Percentiles rank a stretch among this genome's conserved stretches.
phyloP scores from a whole-genome alignment of 345 rosid species.

The Arabidopsis arenosa region DNA sequence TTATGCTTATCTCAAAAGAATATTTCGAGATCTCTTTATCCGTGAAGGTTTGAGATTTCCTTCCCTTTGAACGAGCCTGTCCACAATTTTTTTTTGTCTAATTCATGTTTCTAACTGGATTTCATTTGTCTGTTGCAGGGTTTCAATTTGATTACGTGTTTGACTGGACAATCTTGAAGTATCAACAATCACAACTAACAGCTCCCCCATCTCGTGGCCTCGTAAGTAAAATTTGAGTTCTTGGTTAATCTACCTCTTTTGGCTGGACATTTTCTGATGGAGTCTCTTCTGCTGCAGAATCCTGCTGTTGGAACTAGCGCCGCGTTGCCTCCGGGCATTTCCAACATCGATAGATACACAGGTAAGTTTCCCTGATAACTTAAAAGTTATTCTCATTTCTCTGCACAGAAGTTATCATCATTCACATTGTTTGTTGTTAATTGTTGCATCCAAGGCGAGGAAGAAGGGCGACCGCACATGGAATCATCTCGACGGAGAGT shows the following conservation, averaged over 20 bases:
- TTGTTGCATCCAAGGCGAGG: constrained; percentile 61
- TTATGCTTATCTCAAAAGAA: constrained; percentile 87
- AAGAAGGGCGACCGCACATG: constrained; percentile 60
- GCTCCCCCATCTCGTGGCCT: constrained; percentile 73
- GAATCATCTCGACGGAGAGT: constrained; percentile 74
- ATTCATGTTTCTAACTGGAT: constrained; percentile 11
- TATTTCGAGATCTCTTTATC: constrained; percentile 93
- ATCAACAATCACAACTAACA: constrained; percentile 89
- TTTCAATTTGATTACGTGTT: constrained; percentile 95
- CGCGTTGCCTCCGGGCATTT: constrained; percentile 60
- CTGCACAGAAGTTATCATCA: constrained; percentile 37
- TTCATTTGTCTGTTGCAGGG: constrained; percentile 57
- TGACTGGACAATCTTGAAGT: constrained; percentile 98
- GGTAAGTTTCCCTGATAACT: constrained; percentile 47
- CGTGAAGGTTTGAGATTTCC: constrained; percentile 68
- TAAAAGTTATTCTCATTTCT: background rate
- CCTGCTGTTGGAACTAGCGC: constrained; percentile 79
- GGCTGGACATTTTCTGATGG: background rate
- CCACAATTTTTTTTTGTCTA: background rate
- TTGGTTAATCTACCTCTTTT: background rate
- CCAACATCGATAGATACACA: constrained; percentile 62
- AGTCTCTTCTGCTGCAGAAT: constrained; percentile 48
- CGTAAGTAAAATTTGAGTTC: constrained; percentile 18
- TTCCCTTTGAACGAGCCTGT: constrained; percentile 5
- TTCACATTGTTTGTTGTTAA: constrained; percentile 14